A percentile compares a stretch with the other conserved stretches of the same genome.
Evolutionary conservation across 2,329 filamentous ascomycete species (phyloP).

Genomic region (Arthroderma uncinatum): DNA sequence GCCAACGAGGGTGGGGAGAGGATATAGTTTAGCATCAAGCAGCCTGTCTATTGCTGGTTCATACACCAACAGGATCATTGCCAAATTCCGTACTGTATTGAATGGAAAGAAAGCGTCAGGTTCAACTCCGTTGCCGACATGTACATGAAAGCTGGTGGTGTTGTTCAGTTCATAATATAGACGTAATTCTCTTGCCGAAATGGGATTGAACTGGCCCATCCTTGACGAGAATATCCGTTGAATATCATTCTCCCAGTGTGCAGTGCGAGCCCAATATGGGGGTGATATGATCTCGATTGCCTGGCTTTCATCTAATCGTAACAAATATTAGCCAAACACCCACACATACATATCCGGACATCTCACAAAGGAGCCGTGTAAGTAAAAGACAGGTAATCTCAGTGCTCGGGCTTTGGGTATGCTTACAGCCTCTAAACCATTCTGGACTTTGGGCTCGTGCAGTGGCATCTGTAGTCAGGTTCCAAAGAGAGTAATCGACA

Average conservation of each 20-base stretch:
- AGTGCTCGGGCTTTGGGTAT: neutral
- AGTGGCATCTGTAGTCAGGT: slow-evolving; percentile 9
- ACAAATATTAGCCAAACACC: neutral
- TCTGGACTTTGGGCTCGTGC: slow-evolving; percentile 8
- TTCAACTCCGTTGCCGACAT: slow-evolving; percentile 13
- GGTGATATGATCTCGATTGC: slow-evolving; percentile 15
- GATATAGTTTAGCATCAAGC: slow-evolving; percentile 5
- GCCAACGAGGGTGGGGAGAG: neutral
- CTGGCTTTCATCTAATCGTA: slow-evolving; percentile 12
- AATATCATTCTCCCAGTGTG: slow-evolving; percentile 13
- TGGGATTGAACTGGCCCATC: slow-evolving; percentile 10
- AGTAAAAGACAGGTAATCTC: too few species aligned
- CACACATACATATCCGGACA: too few species aligned
- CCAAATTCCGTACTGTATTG: slow-evolving; percentile 15
- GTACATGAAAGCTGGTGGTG: slow-evolving; percentile 13
- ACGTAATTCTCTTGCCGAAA: slow-evolving; percentile 7
- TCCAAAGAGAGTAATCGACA: slow-evolving; percentile 12
- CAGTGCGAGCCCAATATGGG: slow-evolving; percentile 7
- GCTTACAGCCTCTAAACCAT: slow-evolving; percentile 14
- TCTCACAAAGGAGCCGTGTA: neutral
- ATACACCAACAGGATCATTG: slow-evolving; percentile 16
- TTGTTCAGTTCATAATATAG: slow-evolving; percentile 13
- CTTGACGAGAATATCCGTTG: slow-evolving; percentile 12
- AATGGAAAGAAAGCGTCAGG: slow-evolving; percentile 11
- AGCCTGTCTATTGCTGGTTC: slow-evolving; percentile 13